These are phyloP conservation scores for Aphanomyces stellatus DNA, from an alignment of 352 stramenopile species.

Conservation along the genomic window DNA sequence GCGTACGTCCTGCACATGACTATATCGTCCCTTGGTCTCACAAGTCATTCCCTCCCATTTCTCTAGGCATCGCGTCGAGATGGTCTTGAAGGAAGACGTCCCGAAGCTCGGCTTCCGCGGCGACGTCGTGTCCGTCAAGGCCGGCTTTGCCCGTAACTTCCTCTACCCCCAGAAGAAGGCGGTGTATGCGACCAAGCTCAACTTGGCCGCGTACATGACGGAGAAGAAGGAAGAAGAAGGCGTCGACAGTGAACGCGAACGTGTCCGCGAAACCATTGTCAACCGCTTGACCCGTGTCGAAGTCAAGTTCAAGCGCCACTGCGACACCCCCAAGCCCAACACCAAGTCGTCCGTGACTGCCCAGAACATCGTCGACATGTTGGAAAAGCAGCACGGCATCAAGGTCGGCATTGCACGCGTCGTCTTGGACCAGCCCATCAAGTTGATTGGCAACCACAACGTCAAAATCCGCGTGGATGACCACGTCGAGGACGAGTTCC, in stretches of 20 bases:
- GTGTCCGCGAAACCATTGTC: conserved; percentile 46
- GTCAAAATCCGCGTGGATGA: conserved; percentile 81
- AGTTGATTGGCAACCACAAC: conserved; percentile 68
- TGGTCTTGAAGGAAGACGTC: conserved; percentile 83
- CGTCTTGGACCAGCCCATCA: conserved; percentile 60
- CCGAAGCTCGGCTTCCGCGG: conserved; percentile 79
- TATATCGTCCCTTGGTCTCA: too few species aligned
- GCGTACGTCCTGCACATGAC: conserved; percentile 4
- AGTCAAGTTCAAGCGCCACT: conserved; percentile 73
- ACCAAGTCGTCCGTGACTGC: conserved; percentile 29
- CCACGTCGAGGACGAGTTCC: conserved; percentile 59
- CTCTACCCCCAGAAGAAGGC: conserved; percentile 91
- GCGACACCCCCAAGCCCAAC: conserved; percentile 15
- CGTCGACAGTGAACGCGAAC: conserved; percentile 50
- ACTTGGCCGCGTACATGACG: conserved; percentile 80
- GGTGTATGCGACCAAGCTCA: conserved; percentile 88
- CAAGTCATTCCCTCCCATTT: not conserved
- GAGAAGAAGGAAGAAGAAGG: conserved; percentile 45
- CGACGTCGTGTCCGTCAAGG: conserved; percentile 88
- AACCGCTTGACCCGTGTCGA: conserved; percentile 46
- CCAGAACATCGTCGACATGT: conserved; percentile 78
- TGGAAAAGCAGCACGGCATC: conserved; percentile 76
- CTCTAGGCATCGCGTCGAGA: conserved; percentile 64
- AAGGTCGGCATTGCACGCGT: conserved; percentile 74
- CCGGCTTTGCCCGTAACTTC: conserved; percentile 91